These are phyloP conservation scores for Linum lewisii DNA, from an alignment of 345 rosid species.

Conservation along the genomic window DNA sequence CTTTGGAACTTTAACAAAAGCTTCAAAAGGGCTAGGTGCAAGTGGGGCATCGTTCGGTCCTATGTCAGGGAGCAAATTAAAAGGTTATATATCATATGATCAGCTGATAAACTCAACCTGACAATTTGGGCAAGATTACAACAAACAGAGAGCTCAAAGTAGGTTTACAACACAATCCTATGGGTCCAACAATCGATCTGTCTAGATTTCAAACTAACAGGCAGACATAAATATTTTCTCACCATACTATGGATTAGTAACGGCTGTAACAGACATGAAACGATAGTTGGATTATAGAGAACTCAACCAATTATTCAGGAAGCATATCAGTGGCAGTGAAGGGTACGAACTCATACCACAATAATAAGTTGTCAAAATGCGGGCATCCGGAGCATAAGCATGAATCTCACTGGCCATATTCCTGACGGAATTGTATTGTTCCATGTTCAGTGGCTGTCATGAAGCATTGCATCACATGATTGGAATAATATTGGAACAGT, in stretches of 20 bases:
- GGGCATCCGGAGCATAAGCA: constrained; percentile 90
- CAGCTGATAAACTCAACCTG: constrained; percentile 7
- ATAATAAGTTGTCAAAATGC: constrained; percentile 85
- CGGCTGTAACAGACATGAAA: background rate
- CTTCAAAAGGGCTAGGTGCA: constrained; percentile 78
- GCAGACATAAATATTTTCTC: background rate
- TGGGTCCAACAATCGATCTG: background rate
- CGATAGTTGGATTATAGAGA: background rate
- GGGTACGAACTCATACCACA: constrained; percentile 44
- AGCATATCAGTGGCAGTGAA: background rate
- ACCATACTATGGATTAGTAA: background rate
- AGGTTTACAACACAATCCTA: background rate
- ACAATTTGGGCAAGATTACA: background rate
- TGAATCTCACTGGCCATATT: constrained; percentile 79
- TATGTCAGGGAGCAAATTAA: constrained; percentile 8
- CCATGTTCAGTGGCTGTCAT: constrained; percentile 84
- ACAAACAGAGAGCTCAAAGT: background rate
- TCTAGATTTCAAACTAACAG: background rate
- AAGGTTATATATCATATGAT: background rate
- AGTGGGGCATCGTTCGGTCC: constrained; percentile 93
- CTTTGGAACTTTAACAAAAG: constrained; percentile 93
- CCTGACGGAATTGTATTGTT: constrained; percentile 70
- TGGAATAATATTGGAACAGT: background rate
- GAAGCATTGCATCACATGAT: constrained; percentile 13
- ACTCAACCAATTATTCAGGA: background rate